Evolutionary conservation across 2,329 filamentous ascomycete genomes (phyloP).

Genomic region (Trichophyton equinum): DNA sequence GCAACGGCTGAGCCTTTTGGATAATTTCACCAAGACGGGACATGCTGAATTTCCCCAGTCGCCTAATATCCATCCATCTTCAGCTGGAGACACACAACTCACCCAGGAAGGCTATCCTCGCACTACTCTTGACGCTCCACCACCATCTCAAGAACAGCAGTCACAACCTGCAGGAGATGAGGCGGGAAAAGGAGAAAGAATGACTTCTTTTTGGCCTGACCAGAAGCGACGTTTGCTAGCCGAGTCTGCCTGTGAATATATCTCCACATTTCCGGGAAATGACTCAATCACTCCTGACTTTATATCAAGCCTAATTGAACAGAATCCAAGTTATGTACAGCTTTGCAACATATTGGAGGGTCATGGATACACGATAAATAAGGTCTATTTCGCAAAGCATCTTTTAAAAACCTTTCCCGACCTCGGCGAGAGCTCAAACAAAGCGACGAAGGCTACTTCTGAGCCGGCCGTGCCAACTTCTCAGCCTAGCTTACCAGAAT

Average conservation of each 20-base stretch:
- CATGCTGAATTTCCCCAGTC: neutral
- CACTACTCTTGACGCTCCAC: neutral
- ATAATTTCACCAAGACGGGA: neutral
- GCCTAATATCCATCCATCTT: neutral
- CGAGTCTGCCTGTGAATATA: slow-evolving; percentile 36
- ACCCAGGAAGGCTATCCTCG: neutral
- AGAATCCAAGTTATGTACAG: slow-evolving; percentile 44
- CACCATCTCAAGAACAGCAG: neutral
- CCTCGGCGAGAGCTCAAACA: slow-evolving; percentile 8
- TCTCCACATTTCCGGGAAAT: slow-evolving; percentile 35
- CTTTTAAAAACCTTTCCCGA: slow-evolving; percentile 28
- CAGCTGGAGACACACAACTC: neutral
- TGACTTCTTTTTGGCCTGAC: slow-evolving; percentile 36
- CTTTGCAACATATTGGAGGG: slow-evolving; percentile 43
- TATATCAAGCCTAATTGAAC: slow-evolving; percentile 37
- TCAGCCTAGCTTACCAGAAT: neutral
- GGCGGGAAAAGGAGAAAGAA: slow-evolving; percentile 15
- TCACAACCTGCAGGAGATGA: slow-evolving; percentile 5
- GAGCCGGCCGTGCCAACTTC: neutral
- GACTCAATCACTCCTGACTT: slow-evolving; percentile 24
- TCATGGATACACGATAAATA: slow-evolving; percentile 38
- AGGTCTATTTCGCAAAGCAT: slow-evolving; percentile 41
- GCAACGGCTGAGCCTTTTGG: slow-evolving; percentile 1
- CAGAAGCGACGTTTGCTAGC: slow-evolving; percentile 39
- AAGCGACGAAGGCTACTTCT: neutral